Conservation (phyloP, 1,284 basidiomycete species). For the Pascua sp. region DNA sequence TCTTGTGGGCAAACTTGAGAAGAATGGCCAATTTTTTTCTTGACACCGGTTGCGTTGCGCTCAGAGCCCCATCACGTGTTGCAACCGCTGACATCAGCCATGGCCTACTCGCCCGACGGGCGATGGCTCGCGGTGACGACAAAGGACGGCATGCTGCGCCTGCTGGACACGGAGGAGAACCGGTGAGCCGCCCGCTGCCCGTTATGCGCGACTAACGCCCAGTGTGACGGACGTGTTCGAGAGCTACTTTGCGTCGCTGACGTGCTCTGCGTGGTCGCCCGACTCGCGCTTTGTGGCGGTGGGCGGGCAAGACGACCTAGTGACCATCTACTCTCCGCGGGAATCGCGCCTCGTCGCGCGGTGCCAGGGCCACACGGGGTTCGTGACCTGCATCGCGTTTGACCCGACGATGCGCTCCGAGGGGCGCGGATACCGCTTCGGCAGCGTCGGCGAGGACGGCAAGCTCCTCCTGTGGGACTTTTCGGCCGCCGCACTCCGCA, state of each 20-base stretch:
- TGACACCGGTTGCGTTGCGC: too few species aligned
- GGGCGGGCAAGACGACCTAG: constrained; percentile 88
- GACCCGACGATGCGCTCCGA: constrained; percentile 75
- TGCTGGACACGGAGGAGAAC: constrained; percentile 79
- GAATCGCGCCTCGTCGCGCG: constrained; percentile 90
- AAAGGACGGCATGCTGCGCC: constrained; percentile 81
- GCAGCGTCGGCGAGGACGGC: constrained; percentile 90
- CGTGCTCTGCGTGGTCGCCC: constrained; percentile 82
- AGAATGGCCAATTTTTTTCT: too few species aligned
- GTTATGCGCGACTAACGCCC: constrained; percentile 52
- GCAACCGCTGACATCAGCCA: constrained; percentile 55
- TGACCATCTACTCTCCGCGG: constrained; percentile 87
- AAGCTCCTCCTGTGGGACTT: constrained; percentile 94
- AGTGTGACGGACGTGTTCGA: constrained; percentile 77
- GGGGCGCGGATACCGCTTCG: constrained; percentile 82
- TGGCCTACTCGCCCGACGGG: constrained; percentile 85
- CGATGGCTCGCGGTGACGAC: constrained; percentile 79
- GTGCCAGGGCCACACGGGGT: constrained; percentile 94
- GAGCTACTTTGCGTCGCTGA: constrained; percentile 86
- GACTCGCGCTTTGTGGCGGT: constrained; percentile 89
- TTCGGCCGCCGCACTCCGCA: constrained; percentile 56
- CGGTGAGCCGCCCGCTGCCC: constrained; percentile 39
- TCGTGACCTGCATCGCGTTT: constrained; percentile 83
- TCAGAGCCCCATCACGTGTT: too few species aligned
- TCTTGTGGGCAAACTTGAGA: too few species aligned